These are phyloP conservation scores for Suhomyces bribrorum DNA, from an alignment of 1,139 yeast genomes.

Conservation along the genomic window DNA sequence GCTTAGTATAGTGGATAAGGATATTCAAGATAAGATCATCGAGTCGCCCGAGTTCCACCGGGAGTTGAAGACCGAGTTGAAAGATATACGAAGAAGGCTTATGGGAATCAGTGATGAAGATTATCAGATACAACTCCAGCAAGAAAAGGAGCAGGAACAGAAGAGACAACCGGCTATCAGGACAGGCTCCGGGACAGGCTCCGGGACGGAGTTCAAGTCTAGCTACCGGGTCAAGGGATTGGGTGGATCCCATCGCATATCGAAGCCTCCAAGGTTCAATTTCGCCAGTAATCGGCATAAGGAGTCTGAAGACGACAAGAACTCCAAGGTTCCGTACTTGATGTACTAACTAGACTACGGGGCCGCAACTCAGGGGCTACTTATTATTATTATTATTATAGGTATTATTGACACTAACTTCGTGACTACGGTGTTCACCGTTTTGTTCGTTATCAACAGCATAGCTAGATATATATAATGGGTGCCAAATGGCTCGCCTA, in stretches of 20 bases:
- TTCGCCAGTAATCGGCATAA: conserved; percentile 15
- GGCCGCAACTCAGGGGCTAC: background rate
- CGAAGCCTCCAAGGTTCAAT: conserved; percentile 37
- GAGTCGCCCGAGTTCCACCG: conserved; percentile 46
- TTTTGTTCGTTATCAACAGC: background rate
- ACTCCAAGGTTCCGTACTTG: conserved; percentile 16
- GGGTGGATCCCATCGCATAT: conserved; percentile 22
- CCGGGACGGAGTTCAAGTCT: conserved; percentile 19
- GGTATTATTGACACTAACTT: background rate
- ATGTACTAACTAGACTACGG: conserved; percentile 13
- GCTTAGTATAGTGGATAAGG: conserved; percentile 46
- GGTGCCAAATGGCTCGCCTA: conserved; percentile 8
- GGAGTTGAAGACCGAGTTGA: conserved; percentile 33
- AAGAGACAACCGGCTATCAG: conserved; percentile 5
- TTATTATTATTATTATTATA: too few relatives aligned
- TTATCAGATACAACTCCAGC: conserved; percentile 27
- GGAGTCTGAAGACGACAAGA: conserved; percentile 12
- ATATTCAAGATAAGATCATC: conserved; percentile 47
- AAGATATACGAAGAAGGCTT: conserved; percentile 35
- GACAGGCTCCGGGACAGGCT: conserved; percentile 10
- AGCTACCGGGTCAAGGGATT: conserved; percentile 31
- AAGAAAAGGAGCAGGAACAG: conserved; percentile 14
- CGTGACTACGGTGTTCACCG: too few relatives aligned
- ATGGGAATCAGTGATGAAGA: conserved; percentile 47
- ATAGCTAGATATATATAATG: background rate